A percentile compares a stretch with the other conserved stretches of the same genome.
These are phyloP conservation scores for Lolium rigidum DNA, from an alignment of 176 grass and related monocot species.

Conservation along the genomic window DNA sequence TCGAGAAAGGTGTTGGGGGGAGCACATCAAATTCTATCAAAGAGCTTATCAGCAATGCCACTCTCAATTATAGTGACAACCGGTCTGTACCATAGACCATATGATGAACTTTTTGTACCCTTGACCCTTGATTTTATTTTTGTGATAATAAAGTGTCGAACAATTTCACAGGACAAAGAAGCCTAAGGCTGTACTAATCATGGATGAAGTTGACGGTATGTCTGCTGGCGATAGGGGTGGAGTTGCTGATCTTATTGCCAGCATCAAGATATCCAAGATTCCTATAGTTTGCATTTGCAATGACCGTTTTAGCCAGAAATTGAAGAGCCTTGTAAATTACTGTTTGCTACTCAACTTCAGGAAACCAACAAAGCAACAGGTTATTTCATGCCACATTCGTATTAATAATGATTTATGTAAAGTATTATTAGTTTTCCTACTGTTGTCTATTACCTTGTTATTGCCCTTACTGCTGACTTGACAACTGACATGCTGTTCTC, in stretches of 20 bases:
- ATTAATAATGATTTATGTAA: constrained; percentile 9
- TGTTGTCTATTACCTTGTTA: background rate
- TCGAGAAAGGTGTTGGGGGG: constrained; percentile 91
- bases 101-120: constrained; percentile 34
- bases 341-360: constrained; percentile 91
- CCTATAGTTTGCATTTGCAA: constrained; percentile 99
- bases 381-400: constrained; percentile 47
- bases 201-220: constrained; percentile 99
- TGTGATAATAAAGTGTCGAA: constrained; percentile 42
- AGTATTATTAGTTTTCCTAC: background rate
- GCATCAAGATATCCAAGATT: constrained; percentile 98
- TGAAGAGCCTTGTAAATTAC: constrained; percentile 98
- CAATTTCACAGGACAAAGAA: constrained; percentile 60
- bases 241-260: constrained; percentile 99
- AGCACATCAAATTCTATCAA: constrained; percentile 97
- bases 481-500: background rate
- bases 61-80: constrained; percentile 69
- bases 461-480: background rate
- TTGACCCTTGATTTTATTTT: background rate
- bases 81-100: constrained; percentile 52
- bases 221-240: constrained; percentile 99
- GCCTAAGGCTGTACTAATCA: constrained; percentile 89
- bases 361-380: constrained; percentile 99
- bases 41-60: constrained; percentile 90
- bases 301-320: constrained; percentile 96